These are phyloP conservation scores for Claviceps maximensis DNA, from an alignment of 2,329 filamentous ascomycete genomes.

Conservation along the genomic window DNA sequence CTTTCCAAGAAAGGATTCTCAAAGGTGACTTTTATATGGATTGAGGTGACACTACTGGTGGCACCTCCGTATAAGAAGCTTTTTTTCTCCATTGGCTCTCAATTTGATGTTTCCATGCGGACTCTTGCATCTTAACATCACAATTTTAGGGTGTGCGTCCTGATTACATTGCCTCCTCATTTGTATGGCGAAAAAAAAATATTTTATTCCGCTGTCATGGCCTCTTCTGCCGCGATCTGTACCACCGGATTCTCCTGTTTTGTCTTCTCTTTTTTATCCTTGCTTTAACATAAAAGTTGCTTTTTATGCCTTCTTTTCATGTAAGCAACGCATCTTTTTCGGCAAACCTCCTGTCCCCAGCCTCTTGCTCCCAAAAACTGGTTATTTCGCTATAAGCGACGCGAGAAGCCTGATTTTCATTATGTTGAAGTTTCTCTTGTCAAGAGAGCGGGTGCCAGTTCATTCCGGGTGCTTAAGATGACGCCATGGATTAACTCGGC, in stretches of 20 bases:
- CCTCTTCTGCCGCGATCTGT: background rate
- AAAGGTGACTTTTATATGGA: conserved; percentile 99
- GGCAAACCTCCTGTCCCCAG: background rate
- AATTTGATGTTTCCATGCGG: background rate
- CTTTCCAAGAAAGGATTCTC: conserved; percentile 91
- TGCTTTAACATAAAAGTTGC: background rate
- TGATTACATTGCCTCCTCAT: background rate
- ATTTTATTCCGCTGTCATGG: background rate
- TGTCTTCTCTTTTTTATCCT: background rate
- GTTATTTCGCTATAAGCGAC: background rate
- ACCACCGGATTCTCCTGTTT: background rate
- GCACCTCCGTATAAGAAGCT: background rate
- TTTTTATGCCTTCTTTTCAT: background rate
- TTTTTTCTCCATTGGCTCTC: background rate
- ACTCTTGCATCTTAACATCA: background rate
- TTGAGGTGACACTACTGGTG: conserved; percentile 29
- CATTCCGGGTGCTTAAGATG: background rate
- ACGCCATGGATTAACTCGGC: background rate
- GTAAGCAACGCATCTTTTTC: background rate
- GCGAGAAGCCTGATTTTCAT: background rate
- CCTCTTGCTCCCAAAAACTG: too few relatives aligned
- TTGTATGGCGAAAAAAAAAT: background rate
- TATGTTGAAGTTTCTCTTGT: background rate
- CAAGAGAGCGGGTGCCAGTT: background rate
- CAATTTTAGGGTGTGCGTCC: too few relatives aligned